Base-by-base conservation (phyloP, 192 early-diverging fungal species). In the Glomus cerebriforme region DNA sequence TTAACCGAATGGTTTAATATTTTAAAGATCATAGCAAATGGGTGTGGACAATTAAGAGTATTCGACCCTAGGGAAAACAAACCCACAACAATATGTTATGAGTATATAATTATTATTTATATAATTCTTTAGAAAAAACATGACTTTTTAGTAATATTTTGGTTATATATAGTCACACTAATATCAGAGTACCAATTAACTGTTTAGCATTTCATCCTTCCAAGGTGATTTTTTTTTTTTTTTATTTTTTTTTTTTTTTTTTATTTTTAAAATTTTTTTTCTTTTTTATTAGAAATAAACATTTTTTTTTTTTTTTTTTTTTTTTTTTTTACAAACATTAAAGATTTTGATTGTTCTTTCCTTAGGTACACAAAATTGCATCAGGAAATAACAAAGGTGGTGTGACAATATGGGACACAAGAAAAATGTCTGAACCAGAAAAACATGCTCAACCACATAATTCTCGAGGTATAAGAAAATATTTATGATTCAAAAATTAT, bases 321-420 rank as follows among this genome's bases (percentile, higher is more conserved):
- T n/a, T n/a, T n/a, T n/a, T n/a, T n/a, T n/a, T n/a, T n/a, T n/a
- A n/a, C n/a, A n/a, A n/a, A 54, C 2, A 15, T 5, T 79, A 72
- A 54, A 37, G 27, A 35, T 45, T 13, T 13, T 39, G 9, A 27
- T 24, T 19, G 5, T 32, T 70, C 7, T 49, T 32, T 10, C 24
- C 8, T 27, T 75, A 79, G 78, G 19, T 70, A 15, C 19, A 70
- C 10, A 45, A 80, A 65, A 15, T 80, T 39, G 73, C 43, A 22
- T 31, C 79, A 2, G 72, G 72, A 26, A 80, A 66, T 66, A 43
- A 62, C 64, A 26, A 74, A 29, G 79, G 79, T 12, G 39, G 58
- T 26, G 79, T 80, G 39, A 76, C 79, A 49, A 60, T 80, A 32
- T 80, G 79, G 79, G 79, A 80, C 45, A 34, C 54, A 7, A 58